These are phyloP conservation scores for Penicillium chermesinum DNA, from an alignment of 495 filamentous ascomycete genomes.

Conservation along the genomic window DNA sequence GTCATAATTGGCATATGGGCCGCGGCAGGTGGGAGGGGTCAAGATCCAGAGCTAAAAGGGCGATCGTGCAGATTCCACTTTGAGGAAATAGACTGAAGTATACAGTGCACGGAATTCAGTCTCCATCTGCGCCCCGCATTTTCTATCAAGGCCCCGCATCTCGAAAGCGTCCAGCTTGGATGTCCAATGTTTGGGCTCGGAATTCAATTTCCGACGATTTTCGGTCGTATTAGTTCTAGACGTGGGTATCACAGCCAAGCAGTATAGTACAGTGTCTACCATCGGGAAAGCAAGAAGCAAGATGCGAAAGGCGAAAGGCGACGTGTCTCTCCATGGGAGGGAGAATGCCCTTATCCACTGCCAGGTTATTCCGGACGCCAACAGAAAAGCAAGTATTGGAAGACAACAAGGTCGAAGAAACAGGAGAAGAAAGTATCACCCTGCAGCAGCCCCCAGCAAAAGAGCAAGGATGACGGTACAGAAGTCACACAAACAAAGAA, in stretches of 20 bases:
- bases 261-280: slow-evolving; percentile 30
- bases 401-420: slow-evolving; percentile 1
- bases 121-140: slow-evolving; percentile 18
- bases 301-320: slow-evolving; percentile 7
- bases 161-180: slow-evolving; percentile 3
- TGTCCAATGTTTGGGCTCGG: slow-evolving; percentile 8
- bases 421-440: background rate
- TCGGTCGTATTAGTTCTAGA: slow-evolving; percentile 17
- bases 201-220: too few species aligned
- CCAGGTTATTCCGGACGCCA: slow-evolving; percentile 13
- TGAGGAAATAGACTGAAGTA: too few species aligned
- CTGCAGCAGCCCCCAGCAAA: background rate
- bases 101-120: slow-evolving; percentile 25
- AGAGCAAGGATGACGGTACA: background rate
- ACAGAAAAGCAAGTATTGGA: background rate
- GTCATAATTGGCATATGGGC: background rate
- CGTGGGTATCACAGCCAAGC: slow-evolving; percentile 30
- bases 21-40: too few species aligned
- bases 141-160: slow-evolving; percentile 9
- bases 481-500: slow-evolving; percentile 4
- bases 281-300: slow-evolving; percentile 15
- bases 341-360: slow-evolving; percentile 6
- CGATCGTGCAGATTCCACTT: too few species aligned
- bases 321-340: too few species aligned
- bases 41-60: too few species aligned